Base-by-base conservation (phyloP, 495 filamentous ascomycete genomes). In the Hyaloscypha variabilis region DNA sequence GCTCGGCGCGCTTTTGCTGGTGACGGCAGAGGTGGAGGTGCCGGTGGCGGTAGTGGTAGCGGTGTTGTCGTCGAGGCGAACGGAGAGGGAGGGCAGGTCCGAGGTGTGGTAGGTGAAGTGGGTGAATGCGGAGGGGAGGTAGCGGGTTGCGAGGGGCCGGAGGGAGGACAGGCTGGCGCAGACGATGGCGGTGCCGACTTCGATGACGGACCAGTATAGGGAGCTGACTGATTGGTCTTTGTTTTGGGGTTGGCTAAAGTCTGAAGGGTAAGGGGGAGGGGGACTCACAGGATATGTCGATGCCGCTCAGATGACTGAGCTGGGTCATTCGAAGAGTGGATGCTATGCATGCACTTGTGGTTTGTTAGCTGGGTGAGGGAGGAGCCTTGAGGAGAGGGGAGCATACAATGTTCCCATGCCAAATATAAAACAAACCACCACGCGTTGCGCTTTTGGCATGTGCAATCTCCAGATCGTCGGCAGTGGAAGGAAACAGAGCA, bases 401-500 rank as follows among this genome's bases (percentile, higher is more conserved):
- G 58, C 72, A 67, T 55, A 76, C 74, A 76, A 63, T 26, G 68
- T 67, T 4, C 72, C 72, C 5, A 69, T 55, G 0, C 68, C 65
- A 62, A 76, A 76, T 50, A 76, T 42, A n/a, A 69, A 11, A 24
- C 69, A 73, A 1, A 76, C 64, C 23, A 73, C 52, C 13, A 74
- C 25, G 24, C 66, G 52, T 57, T 74, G 70, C 17, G 60, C 66
- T 54, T 71, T 25, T 6, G 74, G 72, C 17, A 74, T 66, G 0
- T 54, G 70, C 30, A 83, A 56, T 5, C 65, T 70, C 79, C 78
- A 82, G 28, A 82, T 73, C 26, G 72, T 74, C 1, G 73, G 76
- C 1, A 82, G 67, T 0, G 83, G 82, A 11, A 83, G 70, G 17
- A 74, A 49, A 3, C 82, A 72, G 46, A 85, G 79, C n/a, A 74